Evolutionary conservation across 169 alveolate genomes (phyloP).

Genomic region (Eimeria brunetti): DNA sequence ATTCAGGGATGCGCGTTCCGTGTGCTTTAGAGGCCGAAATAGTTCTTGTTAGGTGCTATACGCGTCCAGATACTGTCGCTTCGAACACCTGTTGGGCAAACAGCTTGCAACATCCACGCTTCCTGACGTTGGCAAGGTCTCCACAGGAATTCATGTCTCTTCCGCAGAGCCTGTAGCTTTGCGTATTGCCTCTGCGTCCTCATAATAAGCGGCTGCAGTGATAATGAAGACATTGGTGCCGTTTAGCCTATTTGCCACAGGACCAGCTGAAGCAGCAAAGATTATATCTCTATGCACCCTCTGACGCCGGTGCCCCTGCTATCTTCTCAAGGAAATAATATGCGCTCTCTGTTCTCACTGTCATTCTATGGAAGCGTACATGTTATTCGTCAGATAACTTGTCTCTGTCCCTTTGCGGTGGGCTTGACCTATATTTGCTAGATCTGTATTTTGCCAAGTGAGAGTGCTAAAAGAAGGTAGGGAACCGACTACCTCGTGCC

Average conservation of each 20-base stretch:
- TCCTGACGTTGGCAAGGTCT: background rate
- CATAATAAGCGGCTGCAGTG: no score
- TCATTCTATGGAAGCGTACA: no score
- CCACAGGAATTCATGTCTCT: background rate
- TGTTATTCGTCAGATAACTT: background rate
- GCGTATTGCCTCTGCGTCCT: background rate
- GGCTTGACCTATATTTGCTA: background rate
- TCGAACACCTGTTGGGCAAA: background rate
- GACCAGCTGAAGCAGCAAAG: no score
- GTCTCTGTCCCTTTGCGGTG: background rate
- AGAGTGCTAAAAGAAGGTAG: background rate
- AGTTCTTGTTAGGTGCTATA: background rate
- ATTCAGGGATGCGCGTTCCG: no score
- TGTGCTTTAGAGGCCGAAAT: no score
- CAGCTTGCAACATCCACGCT: background rate
- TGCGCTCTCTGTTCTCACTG: no score
- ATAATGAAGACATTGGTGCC: background rate
- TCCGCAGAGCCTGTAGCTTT: background rate
- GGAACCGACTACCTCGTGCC: background rate
- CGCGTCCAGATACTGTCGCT: background rate
- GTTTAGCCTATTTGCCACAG: background rate
- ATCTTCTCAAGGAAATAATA: no score
- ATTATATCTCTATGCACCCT: background rate
- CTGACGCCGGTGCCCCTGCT: background rate
- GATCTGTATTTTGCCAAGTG: background rate